Base-by-base conservation (phyloP, 306 rosid genomes). In the Cucumis cinereus region DNA sequence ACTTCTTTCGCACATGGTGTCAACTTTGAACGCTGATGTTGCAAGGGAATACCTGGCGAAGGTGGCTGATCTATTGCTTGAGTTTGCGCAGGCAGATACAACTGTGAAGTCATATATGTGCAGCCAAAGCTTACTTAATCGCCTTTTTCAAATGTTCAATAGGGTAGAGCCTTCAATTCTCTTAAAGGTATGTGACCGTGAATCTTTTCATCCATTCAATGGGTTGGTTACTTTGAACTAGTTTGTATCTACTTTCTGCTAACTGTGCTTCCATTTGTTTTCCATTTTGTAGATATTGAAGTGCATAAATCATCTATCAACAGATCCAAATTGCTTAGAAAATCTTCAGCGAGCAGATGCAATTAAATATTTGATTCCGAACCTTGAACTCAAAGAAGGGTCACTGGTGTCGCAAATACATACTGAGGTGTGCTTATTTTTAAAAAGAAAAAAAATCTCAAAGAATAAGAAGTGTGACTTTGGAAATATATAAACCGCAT, bases 331-430 rank as follows among this genome's bases (percentile, higher is more conserved):
- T 86, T 95, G 99, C 93, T 85, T 95, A 80, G 99, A 95, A 83
- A 92, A 89, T 85, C 99, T 95, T 82, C 99, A 95, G 86, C 96
- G 99, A 43, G 99, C 98, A 45, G 98, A 95, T 69, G 99, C 99
- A 75, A 95, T 95, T 47, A 95, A 95, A 85, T 89, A 90, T 87
- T 82, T 95, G 89, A 95, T 95, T 76, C 99, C 99, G 38, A 95
- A 92, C 85, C 96, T 95, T 77, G 96, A 95, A 85, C 96, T 95
- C 69, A 95, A 92, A 82, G 99, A 95, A 87, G 99, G 99, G 69
- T 83, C 89, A 77, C 90, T 92, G 58, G 96, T 95, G 55, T 90
- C 96, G 73, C 98, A 95, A 83, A 90, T 95, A 84, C 96, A 92
- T 82, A 90, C 88, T 53, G 97, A 95, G 93, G 99, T 90, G 63